Evolutionary conservation across 352 stramenopile genomes (phyloP).

Genomic region (Globisporangium orthogonon): DNA sequence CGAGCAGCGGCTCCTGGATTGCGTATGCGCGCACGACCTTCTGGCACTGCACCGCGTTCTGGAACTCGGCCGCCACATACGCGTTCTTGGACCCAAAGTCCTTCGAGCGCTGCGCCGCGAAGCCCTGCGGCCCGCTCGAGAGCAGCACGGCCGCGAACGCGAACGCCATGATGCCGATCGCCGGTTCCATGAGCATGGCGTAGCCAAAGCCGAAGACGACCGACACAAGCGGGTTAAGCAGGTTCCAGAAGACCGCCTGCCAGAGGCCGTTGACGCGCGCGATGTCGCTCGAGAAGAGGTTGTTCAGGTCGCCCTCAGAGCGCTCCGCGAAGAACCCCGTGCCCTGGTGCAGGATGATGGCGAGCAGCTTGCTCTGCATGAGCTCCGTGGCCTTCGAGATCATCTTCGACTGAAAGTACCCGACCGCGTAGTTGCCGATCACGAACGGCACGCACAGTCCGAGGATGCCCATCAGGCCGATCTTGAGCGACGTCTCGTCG

Average conservation of each 20-base stretch:
- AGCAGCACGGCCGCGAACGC: constrained; percentile 75
- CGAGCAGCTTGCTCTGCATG: constrained; percentile 64
- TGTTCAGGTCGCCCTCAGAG: constrained; percentile 86
- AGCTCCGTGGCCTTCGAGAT: constrained; percentile 83
- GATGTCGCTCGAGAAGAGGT: constrained; percentile 83
- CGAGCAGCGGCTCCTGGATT: constrained; percentile 75
- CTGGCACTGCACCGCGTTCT: constrained; percentile 80
- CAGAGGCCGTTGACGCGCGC: constrained; percentile 81
- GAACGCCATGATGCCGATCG: constrained; percentile 81
- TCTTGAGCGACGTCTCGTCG: constrained; percentile 47
- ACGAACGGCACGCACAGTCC: constrained; percentile 79
- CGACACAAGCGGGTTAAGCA: constrained; percentile 75
- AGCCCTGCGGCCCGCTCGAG: constrained; percentile 77
- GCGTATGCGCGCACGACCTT: constrained; percentile 85
- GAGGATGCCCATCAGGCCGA: constrained; percentile 73
- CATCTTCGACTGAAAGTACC: constrained; percentile 90
- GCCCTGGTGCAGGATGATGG: constrained; percentile 76
- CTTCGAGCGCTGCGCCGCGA: constrained; percentile 77
- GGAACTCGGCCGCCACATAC: constrained; percentile 84
- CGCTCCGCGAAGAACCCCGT: constrained; percentile 80
- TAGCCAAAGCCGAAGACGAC: constrained; percentile 84
- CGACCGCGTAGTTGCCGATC: constrained; percentile 79
- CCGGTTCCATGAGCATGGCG: constrained; percentile 75
- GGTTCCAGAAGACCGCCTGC: constrained; percentile 87
- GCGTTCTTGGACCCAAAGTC: constrained; percentile 84